These are phyloP conservation scores for Blastomyces gilchristii DNA, from an alignment of 2,329 filamentous ascomycete species.

Conservation along the genomic window DNA sequence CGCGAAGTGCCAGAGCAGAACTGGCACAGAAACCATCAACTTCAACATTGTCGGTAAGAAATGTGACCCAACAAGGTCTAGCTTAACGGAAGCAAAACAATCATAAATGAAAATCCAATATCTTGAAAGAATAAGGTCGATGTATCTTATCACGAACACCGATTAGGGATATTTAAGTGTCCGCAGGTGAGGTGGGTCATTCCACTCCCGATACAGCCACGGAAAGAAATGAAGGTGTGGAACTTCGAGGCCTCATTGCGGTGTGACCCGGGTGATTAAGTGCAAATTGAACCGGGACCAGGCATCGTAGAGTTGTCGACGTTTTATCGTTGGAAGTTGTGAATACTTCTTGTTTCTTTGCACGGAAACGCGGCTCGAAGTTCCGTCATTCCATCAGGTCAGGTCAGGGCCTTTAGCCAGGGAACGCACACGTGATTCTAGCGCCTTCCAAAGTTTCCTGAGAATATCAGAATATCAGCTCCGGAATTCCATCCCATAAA, in stretches of 20 bases:
- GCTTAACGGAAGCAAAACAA: neutral
- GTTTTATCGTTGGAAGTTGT: neutral
- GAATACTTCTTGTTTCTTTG: neutral
- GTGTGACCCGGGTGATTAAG: neutral
- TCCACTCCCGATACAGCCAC: neutral
- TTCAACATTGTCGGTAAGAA: neutral
- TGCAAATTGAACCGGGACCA: neutral
- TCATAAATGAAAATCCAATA: neutral
- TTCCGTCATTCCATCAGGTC: too few relatives aligned
- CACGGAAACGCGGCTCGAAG: too few relatives aligned
- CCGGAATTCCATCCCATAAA: neutral
- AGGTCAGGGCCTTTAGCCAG: too few relatives aligned
- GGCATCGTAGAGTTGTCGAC: neutral
- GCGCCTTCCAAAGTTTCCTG: neutral
- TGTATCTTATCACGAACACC: neutral
- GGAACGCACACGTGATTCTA: too few relatives aligned
- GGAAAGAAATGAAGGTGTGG: too few relatives aligned
- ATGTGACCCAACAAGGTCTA: neutral
- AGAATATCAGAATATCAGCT: neutral
- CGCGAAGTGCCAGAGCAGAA: constrained; percentile 13
- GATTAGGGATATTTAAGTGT: neutral
- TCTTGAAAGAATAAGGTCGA: neutral
- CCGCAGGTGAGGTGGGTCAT: neutral
- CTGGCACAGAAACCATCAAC: neutral
- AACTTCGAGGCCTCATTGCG: neutral